These are phyloP conservation scores for Populus tremula DNA, from an alignment of 345 rosid genomes.

Conservation along the genomic window DNA sequence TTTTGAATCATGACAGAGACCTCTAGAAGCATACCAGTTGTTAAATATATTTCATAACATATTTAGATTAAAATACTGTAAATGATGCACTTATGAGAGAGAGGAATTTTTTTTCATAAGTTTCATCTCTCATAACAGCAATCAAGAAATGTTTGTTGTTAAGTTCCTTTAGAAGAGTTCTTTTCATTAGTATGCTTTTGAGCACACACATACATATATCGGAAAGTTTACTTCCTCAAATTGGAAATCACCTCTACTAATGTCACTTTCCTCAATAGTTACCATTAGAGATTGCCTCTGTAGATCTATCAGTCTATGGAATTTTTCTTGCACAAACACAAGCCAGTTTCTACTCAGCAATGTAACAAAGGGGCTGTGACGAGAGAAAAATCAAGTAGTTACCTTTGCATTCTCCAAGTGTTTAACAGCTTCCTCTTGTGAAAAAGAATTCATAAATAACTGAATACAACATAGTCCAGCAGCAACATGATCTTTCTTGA, in stretches of 20 bases:
- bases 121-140: background rate
- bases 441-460: conserved; percentile 81
- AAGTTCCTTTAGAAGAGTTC: background rate
- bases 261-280: background rate
- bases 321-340: background rate
- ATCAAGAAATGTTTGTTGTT: too few relatives aligned
- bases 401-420: conserved; percentile 93
- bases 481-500: conserved; percentile 88
- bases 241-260: background rate
- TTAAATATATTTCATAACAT: background rate
- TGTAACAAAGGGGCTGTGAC: background rate
- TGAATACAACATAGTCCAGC: conserved; percentile 97
- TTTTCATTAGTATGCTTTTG: background rate
- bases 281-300: background rate
- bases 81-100: background rate
- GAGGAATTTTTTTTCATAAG: background rate
- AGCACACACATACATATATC: too few relatives aligned
- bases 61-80: background rate
- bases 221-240: background rate
- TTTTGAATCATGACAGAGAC: background rate
- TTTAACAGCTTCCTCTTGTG: conserved; percentile 86
- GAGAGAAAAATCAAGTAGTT: conserved; percentile 12
- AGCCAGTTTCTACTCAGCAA: background rate
- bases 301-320: background rate
- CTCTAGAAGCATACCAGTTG: background rate